Conservation (phyloP, 768 basidiomycete genomes). For the Lepiota brunneoincarnata region DNA sequence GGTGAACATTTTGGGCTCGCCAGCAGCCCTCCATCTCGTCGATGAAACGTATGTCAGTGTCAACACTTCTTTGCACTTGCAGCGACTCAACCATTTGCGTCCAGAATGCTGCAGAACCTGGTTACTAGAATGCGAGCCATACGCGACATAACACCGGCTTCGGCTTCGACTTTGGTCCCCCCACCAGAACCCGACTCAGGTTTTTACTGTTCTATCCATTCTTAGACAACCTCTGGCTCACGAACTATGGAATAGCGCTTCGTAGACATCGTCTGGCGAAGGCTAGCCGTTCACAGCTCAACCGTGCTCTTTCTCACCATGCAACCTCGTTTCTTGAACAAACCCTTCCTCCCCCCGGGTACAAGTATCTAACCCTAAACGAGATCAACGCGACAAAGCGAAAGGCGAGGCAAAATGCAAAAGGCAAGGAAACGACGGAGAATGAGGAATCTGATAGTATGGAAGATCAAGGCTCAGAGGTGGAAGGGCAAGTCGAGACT, state of each 20-base stretch:
- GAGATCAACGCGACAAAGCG: background rate
- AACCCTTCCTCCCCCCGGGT: background rate
- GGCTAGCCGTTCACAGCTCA: slow-evolving; percentile 3
- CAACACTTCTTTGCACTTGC: background rate
- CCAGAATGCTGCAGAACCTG: slow-evolving; percentile 2
- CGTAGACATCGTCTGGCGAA: background rate
- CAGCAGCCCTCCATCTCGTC: slow-evolving; percentile 5
- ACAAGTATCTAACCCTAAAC: background rate
- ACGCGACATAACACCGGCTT: slow-evolving; percentile 4
- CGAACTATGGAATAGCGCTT: background rate
- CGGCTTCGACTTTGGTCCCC: background rate
- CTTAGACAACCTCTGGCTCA: background rate
- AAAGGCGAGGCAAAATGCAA: background rate
- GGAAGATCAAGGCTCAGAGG: too few relatives aligned
- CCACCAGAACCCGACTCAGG: background rate
- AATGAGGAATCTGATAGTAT: too few relatives aligned
- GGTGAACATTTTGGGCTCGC: slow-evolving; percentile 8
- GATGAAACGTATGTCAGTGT: slow-evolving; percentile 6
- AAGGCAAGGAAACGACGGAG: background rate
- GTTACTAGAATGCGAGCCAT: slow-evolving; percentile 4
- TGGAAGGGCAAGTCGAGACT: too few relatives aligned
- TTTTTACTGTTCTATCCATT: background rate
- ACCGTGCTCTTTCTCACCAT: slow-evolving; percentile 1
- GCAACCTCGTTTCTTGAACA: slow-evolving; percentile 1
- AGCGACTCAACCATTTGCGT: background rate